These are phyloP conservation scores for Saccharomyces pastorianus DNA, from an alignment of 1,139 yeast genomes.

Conservation along the genomic window DNA sequence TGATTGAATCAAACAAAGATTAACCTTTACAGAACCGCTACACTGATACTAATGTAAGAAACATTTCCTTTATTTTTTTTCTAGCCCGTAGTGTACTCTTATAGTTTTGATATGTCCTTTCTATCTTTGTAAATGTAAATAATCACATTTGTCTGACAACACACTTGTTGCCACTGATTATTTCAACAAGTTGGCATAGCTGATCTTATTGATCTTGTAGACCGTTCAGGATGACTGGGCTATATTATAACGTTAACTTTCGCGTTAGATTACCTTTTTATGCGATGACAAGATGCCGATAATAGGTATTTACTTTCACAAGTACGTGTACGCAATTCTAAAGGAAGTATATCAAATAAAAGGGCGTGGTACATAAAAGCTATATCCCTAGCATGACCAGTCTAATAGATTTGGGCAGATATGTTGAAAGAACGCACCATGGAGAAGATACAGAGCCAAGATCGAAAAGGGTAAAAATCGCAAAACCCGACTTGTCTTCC, in stretches of 20 bases:
- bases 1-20: constrained; percentile 9
- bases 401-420: neutral
- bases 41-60: constrained; percentile 16
- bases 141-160: neutral
- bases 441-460: neutral
- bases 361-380: neutral
- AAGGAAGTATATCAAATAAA: neutral
- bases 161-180: neutral
- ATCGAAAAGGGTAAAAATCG: constrained; percentile 16
- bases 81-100: neutral
- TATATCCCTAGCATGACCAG: neutral
- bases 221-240: neutral
- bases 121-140: neutral
- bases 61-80: neutral
- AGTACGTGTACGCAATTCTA: neutral
- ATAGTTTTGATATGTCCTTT: neutral
- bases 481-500: constrained; percentile 10
- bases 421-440: neutral
- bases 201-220: neutral
- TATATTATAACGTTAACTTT: neutral
- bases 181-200: neutral
- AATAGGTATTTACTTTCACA: neutral
- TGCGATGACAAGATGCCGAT: neutral
- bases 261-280: neutral
- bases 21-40: constrained; percentile 27